Conservation (phyloP, 768 basidiomycete genomes). For the Cystofilobasidium ferigula region DNA sequence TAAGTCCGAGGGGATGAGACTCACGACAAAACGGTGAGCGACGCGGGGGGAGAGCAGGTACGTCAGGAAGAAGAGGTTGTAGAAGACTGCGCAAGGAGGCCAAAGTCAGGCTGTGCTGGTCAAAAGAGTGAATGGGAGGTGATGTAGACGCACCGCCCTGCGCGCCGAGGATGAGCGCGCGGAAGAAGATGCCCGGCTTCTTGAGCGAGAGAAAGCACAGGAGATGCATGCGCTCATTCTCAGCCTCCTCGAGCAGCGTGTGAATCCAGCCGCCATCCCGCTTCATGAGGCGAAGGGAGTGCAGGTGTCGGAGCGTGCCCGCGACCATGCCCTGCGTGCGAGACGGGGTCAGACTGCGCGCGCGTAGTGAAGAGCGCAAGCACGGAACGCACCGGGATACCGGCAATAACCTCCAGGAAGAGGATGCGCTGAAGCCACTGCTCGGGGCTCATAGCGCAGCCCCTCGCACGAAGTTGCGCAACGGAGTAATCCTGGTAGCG, state of each 20-base stretch:
- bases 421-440: constrained; percentile 12
- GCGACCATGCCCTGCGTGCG: constrained; percentile 33
- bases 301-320: constrained; percentile 60
- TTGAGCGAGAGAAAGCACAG: constrained; percentile 94
- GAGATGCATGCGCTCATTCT: constrained; percentile 94
- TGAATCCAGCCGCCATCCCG: constrained; percentile 72
- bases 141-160: constrained; percentile 49
- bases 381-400: constrained; percentile 81
- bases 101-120: neutral
- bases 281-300: constrained; percentile 66
- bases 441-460: neutral
- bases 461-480: neutral
- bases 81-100: constrained; percentile 45
- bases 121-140: neutral
- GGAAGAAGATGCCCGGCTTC: constrained; percentile 67
- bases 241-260: constrained; percentile 75
- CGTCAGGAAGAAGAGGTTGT: constrained; percentile 48
- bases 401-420: constrained; percentile 72
- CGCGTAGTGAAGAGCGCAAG: constrained; percentile 40
- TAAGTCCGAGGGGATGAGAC: constrained; percentile 3
- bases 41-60: constrained; percentile 45
- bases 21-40: constrained; percentile 32
- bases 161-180: constrained; percentile 70
- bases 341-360: neutral
- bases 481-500: neutral